Conservation (phyloP, 1,284 basidiomycete species). For the Athelia psychrophila region DNA sequence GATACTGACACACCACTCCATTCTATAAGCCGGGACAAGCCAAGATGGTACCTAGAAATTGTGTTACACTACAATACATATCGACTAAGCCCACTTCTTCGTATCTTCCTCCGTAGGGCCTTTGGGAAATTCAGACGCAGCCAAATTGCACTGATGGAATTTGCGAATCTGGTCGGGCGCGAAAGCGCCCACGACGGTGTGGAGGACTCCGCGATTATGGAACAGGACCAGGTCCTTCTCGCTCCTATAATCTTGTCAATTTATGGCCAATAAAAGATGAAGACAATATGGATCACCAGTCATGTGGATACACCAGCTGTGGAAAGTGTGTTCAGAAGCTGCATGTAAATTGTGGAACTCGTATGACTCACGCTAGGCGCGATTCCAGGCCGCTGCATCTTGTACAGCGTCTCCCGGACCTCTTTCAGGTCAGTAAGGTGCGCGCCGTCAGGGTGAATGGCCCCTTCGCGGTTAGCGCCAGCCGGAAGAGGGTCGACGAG, state of each 20-base stretch:
- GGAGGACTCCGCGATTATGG: conserved; percentile 75
- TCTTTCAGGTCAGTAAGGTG: conserved; percentile 51
- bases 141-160: conserved; percentile 84
- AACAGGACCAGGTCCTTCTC: conserved; percentile 68
- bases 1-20: too few relatives aligned
- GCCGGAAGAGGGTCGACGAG: conserved; percentile 49
- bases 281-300: conserved; percentile 37
- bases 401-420: conserved; percentile 56
- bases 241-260: conserved; percentile 29
- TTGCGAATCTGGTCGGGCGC: conserved; percentile 66
- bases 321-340: background rate
- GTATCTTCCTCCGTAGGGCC: conserved; percentile 67
- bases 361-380: conserved; percentile 31
- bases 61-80: too few relatives aligned
- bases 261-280: conserved; percentile 10
- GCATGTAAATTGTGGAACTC: background rate
- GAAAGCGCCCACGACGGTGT: conserved; percentile 78
- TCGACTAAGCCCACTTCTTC: conserved; percentile 51
- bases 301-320: conserved; percentile 56
- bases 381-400: conserved; percentile 64
- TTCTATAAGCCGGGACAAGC: too few relatives aligned
- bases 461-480: conserved; percentile 32
- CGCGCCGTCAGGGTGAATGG: conserved; percentile 59
- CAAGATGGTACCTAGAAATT: too few relatives aligned
- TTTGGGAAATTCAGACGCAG: conserved; percentile 66